Evolutionary conservation across 2,329 filamentous ascomycete genomes (phyloP), one percentile per base, ranked within the genome.

Genomic region (Xylariaceae sp.): DNA sequence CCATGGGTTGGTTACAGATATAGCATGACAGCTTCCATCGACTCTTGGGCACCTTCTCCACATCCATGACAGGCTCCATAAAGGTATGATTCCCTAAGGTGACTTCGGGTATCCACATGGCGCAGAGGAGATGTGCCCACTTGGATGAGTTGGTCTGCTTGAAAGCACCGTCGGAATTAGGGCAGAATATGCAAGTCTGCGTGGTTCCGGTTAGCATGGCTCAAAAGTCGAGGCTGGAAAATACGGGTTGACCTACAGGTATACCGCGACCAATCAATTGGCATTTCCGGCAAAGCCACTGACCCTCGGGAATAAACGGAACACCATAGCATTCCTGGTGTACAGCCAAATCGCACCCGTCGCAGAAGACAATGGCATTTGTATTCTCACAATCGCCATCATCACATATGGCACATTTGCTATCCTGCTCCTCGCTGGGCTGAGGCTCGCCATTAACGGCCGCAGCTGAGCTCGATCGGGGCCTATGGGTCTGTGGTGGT

Each of bases 321-420:
- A 99, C 94, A 53, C 94, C 94, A 68, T 99, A 99, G 72, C 94
- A 99, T 74, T 99, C 94, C 71, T 99, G 94, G 71, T 99, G 94
- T 7, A 99, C 94, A 3, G 94, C 94, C 50, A 99, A 77, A 72
- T 99, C 95, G 72, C 94, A 99, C 2, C 94, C 94, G 69, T 99
- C 94, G 70, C 94, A 99, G 68, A 99, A 99, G 27, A 99, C 94
- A 66, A 99, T 99, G 1, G 94, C 94, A 68, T 99, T 99, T 27
- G 94, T 95, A 71, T 99, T 99, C 73, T 99, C 94, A 68, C 94
- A 99, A 68, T 99, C 94, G n/a, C 94, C 94, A 67, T 99, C 94
- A 68, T 99, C 94, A 69, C 94, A 99, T 55, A 99, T 95, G 27
- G 90, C 91, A 69, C 94, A 99, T 71, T 96, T 97, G 64, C 88